Conservation (phyloP, 257 asterid genomes). For the Nicotiana attenuata region DNA sequence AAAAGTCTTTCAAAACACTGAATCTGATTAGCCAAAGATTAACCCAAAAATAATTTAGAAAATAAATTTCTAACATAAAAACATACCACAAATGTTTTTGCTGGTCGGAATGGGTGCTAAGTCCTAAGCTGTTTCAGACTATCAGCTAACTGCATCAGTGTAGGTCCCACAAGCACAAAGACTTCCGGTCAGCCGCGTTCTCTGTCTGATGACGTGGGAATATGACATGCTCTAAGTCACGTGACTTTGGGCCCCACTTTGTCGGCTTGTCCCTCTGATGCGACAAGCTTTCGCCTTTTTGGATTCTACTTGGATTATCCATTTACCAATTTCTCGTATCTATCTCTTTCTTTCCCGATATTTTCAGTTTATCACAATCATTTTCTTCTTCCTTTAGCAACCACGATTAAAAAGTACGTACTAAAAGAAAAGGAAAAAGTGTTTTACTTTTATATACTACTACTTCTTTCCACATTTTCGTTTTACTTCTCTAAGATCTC, state of each 20-base stretch:
- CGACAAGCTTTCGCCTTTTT: constrained; percentile 22
- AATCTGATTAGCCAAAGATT: neutral
- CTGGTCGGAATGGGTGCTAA: neutral
- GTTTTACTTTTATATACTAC: neutral
- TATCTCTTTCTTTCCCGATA: neutral
- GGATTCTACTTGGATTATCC: neutral
- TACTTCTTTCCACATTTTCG: neutral
- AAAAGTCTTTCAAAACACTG: too few relatives aligned
- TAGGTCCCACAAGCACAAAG: constrained; percentile 4
- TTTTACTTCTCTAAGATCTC: neutral
- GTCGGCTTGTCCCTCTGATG: constrained; percentile 28
- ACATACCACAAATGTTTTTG: neutral
- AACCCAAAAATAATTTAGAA: too few relatives aligned
- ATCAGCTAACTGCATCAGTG: neutral
- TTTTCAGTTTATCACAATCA: neutral
- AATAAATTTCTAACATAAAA: neutral
- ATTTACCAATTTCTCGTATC: neutral
- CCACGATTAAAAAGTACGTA: neutral
- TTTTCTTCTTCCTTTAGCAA: neutral
- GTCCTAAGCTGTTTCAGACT: constrained; percentile 17
- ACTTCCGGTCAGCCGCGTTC: constrained; percentile 12
- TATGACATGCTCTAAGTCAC: constrained; percentile 8
- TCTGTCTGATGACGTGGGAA: constrained; percentile 21
- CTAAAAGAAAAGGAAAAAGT: neutral
- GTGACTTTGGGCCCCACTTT: constrained; percentile 25